Evolutionary conservation across 1,139 yeast species (phyloP).

Genomic region (Ogataea hybrid): DNA sequence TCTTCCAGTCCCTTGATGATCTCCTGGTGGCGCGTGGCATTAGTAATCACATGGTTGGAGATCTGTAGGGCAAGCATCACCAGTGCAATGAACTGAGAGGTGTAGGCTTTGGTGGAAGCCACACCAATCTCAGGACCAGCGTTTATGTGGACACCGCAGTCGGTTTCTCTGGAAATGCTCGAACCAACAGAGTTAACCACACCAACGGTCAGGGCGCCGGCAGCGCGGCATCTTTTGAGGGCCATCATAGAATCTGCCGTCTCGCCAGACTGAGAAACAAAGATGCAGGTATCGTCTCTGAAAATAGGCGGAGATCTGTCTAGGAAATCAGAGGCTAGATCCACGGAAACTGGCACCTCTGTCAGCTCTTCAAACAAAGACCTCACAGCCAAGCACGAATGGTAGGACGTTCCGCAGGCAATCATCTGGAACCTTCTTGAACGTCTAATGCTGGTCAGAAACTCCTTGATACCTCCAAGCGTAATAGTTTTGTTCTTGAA

Average conservation of each 20-base stretch:
- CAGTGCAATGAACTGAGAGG: conserved; percentile 95
- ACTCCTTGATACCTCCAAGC: conserved; percentile 87
- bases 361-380: conserved; percentile 95
- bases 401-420: conserved; percentile 99
- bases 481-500: conserved; percentile 74
- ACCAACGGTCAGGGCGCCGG: conserved; percentile 97
- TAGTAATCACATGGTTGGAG: conserved; percentile 86
- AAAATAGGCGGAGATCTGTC: conserved; percentile 95
- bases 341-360: conserved; percentile 94
- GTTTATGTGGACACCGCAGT: conserved; percentile 98
- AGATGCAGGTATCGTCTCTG: conserved; percentile 96
- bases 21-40: conserved; percentile 70
- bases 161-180: conserved; percentile 92
- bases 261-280: conserved; percentile 98
- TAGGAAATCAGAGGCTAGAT: conserved; percentile 94
- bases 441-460: conserved; percentile 86
- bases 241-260: conserved; percentile 99
- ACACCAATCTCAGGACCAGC: conserved; percentile 99
- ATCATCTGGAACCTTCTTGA: conserved; percentile 96
- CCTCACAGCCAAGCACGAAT: conserved; percentile 96
- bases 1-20: conserved; percentile 83
- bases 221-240: conserved; percentile 90
- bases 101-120: conserved; percentile 99
- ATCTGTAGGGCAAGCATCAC: conserved; percentile 95
- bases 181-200: conserved; percentile 97